A percentile compares a stretch with the other conserved stretches of the same genome.
phyloP scores from a whole-genome alignment of 116 monocot species.

The Iris pallida region DNA sequence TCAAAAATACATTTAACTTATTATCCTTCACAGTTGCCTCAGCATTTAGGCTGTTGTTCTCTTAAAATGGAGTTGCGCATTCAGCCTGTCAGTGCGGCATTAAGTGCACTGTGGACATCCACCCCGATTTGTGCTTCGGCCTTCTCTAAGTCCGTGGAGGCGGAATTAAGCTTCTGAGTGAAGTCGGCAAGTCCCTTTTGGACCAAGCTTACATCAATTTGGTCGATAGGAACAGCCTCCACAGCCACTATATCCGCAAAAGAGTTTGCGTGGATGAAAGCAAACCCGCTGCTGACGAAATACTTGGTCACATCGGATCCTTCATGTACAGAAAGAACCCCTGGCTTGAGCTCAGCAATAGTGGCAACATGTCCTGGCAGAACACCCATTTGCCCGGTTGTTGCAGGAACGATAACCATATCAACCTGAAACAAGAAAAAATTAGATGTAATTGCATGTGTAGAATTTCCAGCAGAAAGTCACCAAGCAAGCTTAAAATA shows the following conservation, averaged over 20 bases:
- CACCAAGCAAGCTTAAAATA: too few species aligned
- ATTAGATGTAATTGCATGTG: too few species aligned
- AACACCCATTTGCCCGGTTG: conserved; percentile 91
- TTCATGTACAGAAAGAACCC: conserved; percentile 81
- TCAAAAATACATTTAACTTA: neutral
- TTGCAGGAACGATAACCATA: conserved; percentile 86
- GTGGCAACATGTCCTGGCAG: conserved; percentile 83
- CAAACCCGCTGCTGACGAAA: conserved; percentile 87
- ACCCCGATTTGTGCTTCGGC: conserved; percentile 90
- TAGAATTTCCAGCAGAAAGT: too few species aligned
- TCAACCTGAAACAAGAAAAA: conserved; percentile 46
- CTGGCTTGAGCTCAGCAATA: conserved; percentile 87
- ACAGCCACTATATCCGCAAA: conserved; percentile 71
- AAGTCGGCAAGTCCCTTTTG: conserved; percentile 85
- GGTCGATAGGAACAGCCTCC: conserved; percentile 73
- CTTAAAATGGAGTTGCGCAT: neutral
- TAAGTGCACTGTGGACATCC: conserved; percentile 88
- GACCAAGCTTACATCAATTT: conserved; percentile 54
- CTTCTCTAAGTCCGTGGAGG: conserved; percentile 76
- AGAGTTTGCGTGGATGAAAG: conserved; percentile 85
- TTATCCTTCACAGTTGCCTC: neutral
- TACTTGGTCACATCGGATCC: conserved; percentile 74
- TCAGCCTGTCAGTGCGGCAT: conserved; percentile 67
- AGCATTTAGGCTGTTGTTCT: neutral
- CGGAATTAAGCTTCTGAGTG: conserved; percentile 76